Percentiles rank a stretch among this genome's conserved stretches.
Conservation (phyloP, 2,329 filamentous ascomycete genomes). For the Xenoacremonium recifei region DNA sequence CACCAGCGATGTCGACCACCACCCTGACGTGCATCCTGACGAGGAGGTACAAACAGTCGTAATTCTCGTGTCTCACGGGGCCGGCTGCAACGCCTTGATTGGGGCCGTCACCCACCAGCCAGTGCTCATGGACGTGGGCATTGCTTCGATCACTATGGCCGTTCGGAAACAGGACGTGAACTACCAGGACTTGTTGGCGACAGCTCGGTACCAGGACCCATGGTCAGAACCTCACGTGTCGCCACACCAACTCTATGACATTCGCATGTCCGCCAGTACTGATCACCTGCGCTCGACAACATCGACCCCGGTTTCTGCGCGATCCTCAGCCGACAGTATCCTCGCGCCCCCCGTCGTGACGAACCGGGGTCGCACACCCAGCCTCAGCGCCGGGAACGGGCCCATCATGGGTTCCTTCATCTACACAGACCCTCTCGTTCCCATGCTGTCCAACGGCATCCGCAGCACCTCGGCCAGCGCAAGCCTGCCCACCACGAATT, state of each 20-base stretch:
- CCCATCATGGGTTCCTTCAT: slow-evolving; percentile 34
- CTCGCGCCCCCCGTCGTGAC: slow-evolving; percentile 12
- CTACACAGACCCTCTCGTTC: slow-evolving; percentile 42
- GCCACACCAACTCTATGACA: slow-evolving; percentile 66
- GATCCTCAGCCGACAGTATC: slow-evolving; percentile 30
- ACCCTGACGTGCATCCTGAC: slow-evolving; percentile 36
- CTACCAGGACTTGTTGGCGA: slow-evolving; percentile 32
- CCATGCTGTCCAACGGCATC: slow-evolving; percentile 33
- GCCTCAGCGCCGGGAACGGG: slow-evolving; percentile 18
- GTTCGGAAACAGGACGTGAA: slow-evolving; percentile 54
- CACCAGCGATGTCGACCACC: slow-evolving; percentile 28
- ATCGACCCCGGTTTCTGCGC: slow-evolving; percentile 34
- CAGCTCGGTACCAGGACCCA: slow-evolving; percentile 21
- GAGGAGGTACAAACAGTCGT: slow-evolving; percentile 74
- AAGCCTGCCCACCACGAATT: slow-evolving; percentile 22
- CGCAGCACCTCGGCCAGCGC: slow-evolving; percentile 47
- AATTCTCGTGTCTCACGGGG: slow-evolving; percentile 88
- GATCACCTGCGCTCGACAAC: slow-evolving; percentile 62
- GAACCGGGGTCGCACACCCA: slow-evolving; percentile 23
- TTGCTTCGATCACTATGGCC: slow-evolving; percentile 90
- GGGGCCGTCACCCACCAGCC: slow-evolving; percentile 90
- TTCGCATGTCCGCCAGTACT: slow-evolving; percentile 70
- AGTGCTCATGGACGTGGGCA: slow-evolving; percentile 83
- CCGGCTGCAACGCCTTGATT: slow-evolving; percentile 93
- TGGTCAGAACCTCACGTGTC: slow-evolving; percentile 35